A percentile compares a stretch with the other conserved stretches of the same genome.
Conservation (phyloP, 148 eudicot species). For the Vaccinium corymbosum region DNA sequence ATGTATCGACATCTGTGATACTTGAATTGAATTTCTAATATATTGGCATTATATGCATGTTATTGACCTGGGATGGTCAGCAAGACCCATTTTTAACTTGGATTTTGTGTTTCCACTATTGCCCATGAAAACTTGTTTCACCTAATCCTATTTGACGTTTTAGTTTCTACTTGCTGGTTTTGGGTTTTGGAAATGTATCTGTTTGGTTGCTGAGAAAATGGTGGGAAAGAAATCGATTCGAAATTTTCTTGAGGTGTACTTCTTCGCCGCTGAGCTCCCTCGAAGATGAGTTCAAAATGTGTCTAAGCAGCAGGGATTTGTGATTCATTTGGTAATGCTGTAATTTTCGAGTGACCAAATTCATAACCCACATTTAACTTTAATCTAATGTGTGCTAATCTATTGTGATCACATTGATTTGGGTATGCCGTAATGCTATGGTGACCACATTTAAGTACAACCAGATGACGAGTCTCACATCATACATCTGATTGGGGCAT, state of each 20-base stretch:
- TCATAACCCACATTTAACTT: not conserved
- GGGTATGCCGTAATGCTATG: not conserved
- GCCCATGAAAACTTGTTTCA: not conserved
- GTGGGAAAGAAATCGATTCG: not conserved
- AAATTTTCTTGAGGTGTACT: not conserved
- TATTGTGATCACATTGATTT: not conserved
- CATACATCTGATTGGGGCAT: not conserved
- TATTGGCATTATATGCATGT: too few species aligned
- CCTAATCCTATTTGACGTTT: not conserved
- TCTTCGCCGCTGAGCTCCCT: constrained; percentile 6
- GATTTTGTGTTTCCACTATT: not conserved
- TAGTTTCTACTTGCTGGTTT: not conserved
- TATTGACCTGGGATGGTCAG: too few species aligned
- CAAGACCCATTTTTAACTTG: not conserved
- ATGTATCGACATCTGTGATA: too few species aligned
- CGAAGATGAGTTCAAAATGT: not conserved
- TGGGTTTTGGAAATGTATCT: not conserved
- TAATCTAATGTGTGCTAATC: not conserved
- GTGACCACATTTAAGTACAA: not conserved
- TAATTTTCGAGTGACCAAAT: not conserved
- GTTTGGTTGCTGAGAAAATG: constrained; percentile 5
- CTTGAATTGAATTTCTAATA: too few species aligned
- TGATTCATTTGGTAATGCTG: not conserved
- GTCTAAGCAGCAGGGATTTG: not conserved
- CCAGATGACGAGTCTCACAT: not conserved